A percentile compares a stretch with the other conserved stretches of the same genome.
Evolutionary conservation across 192 early-diverging fungal genomes (phyloP).

Genomic region (Backusella psychrophila): DNA sequence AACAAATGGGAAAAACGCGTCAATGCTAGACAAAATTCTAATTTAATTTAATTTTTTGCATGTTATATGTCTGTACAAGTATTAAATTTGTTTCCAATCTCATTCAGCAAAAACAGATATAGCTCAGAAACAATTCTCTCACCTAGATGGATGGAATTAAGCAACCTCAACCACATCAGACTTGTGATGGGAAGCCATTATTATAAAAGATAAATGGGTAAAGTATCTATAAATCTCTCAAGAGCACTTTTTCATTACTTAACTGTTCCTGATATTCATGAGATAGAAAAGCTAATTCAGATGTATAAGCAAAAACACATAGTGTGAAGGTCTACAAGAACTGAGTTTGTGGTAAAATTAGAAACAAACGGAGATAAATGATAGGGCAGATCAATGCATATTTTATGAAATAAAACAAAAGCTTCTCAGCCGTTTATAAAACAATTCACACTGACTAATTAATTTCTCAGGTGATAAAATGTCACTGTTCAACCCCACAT

Average conservation of each 20-base stretch:
- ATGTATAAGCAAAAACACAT: neutral
- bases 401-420: neutral
- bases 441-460: constrained; percentile 5
- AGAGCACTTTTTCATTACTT: too few species aligned
- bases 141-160: too few species aligned
- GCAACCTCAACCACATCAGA: too few species aligned
- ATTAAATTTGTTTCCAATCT: too few species aligned
- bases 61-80: neutral
- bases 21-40: neutral
- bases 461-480: neutral
- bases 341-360: neutral
- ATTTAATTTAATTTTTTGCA: neutral
- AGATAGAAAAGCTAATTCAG: neutral
- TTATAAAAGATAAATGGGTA: too few species aligned
- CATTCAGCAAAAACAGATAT: neutral
- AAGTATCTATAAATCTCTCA: too few species aligned
- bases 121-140: too few species aligned
- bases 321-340: neutral
- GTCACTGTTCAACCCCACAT: constrained; percentile 1
- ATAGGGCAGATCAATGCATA: neutral
- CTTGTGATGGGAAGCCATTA: too few species aligned
- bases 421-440: neutral
- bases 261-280: neutral
- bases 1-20: neutral
- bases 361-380: neutral